phyloP scores from a whole-genome alignment of 2,329 filamentous ascomycete species.

The Shiraia sp. region DNA sequence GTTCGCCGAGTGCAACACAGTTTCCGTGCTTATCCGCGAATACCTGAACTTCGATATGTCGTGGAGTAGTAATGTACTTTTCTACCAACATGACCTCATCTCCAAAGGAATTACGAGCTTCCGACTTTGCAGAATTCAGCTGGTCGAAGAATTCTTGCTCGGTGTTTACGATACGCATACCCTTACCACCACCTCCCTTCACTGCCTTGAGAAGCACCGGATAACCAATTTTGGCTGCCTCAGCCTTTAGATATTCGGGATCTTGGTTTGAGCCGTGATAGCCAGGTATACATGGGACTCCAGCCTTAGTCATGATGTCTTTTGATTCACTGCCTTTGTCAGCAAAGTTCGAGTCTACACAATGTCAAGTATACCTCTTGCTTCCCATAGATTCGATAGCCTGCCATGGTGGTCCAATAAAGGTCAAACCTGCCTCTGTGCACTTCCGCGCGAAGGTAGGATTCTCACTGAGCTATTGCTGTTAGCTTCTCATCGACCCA shows the following conservation, averaged over 20 bases:
- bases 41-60: slow-evolving; percentile 70
- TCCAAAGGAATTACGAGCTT: slow-evolving; percentile 66
- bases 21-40: slow-evolving; percentile 69
- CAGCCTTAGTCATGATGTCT: slow-evolving; percentile 94
- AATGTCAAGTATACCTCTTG: too few species aligned
- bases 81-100: slow-evolving; percentile 70
- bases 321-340: slow-evolving; percentile 67
- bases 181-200: slow-evolving; percentile 69
- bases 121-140: slow-evolving; percentile 65
- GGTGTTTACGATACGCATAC: slow-evolving; percentile 65
- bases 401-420: slow-evolving; percentile 84
- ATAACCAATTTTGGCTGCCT: slow-evolving; percentile 73
- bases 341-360: too few species aligned
- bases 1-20: slow-evolving; percentile 65
- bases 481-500: slow-evolving; percentile 12
- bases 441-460: slow-evolving; percentile 86
- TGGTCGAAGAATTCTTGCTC: slow-evolving; percentile 64
- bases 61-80: slow-evolving; percentile 68
- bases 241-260: slow-evolving; percentile 61
- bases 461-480: slow-evolving; percentile 75
- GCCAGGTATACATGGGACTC: slow-evolving; percentile 92
- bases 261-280: slow-evolving; percentile 90
- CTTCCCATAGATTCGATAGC: slow-evolving; percentile 86
- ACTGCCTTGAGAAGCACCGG: slow-evolving; percentile 69
- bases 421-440: slow-evolving; percentile 85